Evolutionary conservation across 768 basidiomycete species (phyloP), one percentile per base, ranked within the genome.

Genomic region (Strobilomyces dryophilus): DNA sequence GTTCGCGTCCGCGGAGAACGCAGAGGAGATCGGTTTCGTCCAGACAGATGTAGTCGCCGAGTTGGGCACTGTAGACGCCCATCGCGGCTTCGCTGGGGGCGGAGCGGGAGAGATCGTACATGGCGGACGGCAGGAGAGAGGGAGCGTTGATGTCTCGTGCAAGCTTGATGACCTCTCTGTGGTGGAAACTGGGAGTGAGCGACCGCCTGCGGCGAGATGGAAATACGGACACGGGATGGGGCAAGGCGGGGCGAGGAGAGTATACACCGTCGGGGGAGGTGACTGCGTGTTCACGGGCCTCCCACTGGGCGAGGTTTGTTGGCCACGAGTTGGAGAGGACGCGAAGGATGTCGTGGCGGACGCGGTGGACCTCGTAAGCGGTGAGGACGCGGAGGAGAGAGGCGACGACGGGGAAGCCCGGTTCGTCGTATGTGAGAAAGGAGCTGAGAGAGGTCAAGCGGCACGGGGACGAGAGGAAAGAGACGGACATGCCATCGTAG

Each of bases 101-200:
- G 59, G 72, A 80, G 37, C 89, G 84, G 20, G 84, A 89, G 39
- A 91, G 78, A 66, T 90, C 89, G 66, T 91, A 91, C 70, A 88
- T 87, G 6, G 87, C 87, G 27, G 88, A 78, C 5, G 87, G 86
- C 4, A 89, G 73, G 32, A 90, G 78, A 58, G 82, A 78, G 0
- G 71, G 72, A 0, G 81, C 75, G 39, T 79, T 69, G 26, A 78
- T 76, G 51, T 79, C 77, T 52, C 81, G 76, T 20, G 85, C 86
- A 5, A 89, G 70, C 45, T 83, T 83, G 60, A 90, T 87, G 51
- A 89, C 72, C 32, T 81, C 68, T 58, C 87, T 89, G 60, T 29
- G 44, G 35, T 36, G 26, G 17, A 17, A 17, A 52, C 37, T 53
- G 45, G 48, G 48, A 51, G 55, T 54, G 45, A 60, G 45, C 40